A percentile compares a stretch with the other conserved stretches of the same genome.
phyloP scores from a whole-genome alignment of 2,329 filamentous ascomycete species.

The Aurifilum marmelostoma region DNA sequence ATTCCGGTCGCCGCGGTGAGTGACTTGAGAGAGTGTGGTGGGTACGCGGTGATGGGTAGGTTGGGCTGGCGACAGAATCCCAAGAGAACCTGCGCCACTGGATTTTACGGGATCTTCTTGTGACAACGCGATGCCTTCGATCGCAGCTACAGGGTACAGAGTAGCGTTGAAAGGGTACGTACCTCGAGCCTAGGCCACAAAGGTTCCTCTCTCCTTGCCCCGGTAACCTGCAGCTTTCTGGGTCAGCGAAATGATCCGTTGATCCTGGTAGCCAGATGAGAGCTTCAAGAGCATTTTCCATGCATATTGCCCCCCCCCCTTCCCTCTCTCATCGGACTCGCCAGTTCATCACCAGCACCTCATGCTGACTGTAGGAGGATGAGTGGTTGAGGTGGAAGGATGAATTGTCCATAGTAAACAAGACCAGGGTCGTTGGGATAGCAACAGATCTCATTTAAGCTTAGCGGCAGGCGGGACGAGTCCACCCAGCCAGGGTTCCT shows the following conservation, averaged over 20 bases:
- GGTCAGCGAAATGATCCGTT: not conserved
- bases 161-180: not conserved
- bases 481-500: constrained; percentile 24
- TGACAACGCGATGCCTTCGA: constrained; percentile 1
- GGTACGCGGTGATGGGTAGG: constrained; percentile 7
- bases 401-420: constrained; percentile 21
- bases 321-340: not conserved
- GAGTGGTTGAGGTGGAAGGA: not conserved
- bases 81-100: constrained; percentile 12
- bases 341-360: not conserved
- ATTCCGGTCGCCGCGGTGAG: not conserved
- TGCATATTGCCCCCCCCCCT: not conserved
- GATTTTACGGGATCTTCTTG: not conserved
- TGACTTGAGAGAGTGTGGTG: not conserved
- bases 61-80: not conserved
- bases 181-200: not conserved
- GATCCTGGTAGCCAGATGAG: not conserved
- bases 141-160: not conserved
- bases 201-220: not conserved
- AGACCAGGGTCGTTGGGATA: constrained; percentile 24
- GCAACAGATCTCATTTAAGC: constrained; percentile 17
- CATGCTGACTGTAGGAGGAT: not conserved
- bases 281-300: not conserved
- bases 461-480: constrained; percentile 18
- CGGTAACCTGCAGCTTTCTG: not conserved